Base-by-base conservation (phyloP, 1,139 yeast species). In the Blastobotrys persicus region DNA sequence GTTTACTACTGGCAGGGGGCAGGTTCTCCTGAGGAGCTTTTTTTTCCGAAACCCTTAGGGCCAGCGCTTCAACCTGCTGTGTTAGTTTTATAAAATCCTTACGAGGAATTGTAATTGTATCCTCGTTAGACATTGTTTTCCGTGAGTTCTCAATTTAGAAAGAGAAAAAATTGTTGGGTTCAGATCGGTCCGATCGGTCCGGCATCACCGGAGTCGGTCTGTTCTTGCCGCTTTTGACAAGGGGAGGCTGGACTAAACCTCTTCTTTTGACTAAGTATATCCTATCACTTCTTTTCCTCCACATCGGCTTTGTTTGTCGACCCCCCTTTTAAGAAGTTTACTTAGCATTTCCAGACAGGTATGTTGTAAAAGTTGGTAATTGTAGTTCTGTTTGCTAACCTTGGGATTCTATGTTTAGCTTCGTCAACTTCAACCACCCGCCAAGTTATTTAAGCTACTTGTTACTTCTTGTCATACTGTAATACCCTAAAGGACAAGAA, bases 21-120 rank as follows among this genome's bases (percentile, higher is more conserved):
- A 5, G 9, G 23, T 35, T 28, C n/a, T 28, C 18, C 23, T 18
- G 18, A 34, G 9, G 9, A 9, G 28, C 5, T 16, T 33, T 13
- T 33, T 20, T 14, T 34, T 16, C 18, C 9, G 47, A 20, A 12
- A 45, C 44, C 2, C 18, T 32, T 16, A 20, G 11, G 3, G 43
- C 44, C 31, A 45, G 35, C 28, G 31, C 44, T n/a, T 39, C 26
- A 12, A 45, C 20, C 44, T 45, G 47, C 4, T n/a, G 38, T 9
- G 26, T 31, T 20, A 45, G 26, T 26, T 35, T 43, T 5, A 18
- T 42, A 5, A 45, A 28, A 32, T 45, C 43, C 23, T 31, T 20
- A 37, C 31, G 18, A 2, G 42, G 33, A 17, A 39, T 17, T 12
- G 33, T 26, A 13, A 39, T 28, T 12, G 42, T 39, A 2, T 23